Conservation (phyloP, 345 rosid species). For the Dipteronia dyeriana region DNA sequence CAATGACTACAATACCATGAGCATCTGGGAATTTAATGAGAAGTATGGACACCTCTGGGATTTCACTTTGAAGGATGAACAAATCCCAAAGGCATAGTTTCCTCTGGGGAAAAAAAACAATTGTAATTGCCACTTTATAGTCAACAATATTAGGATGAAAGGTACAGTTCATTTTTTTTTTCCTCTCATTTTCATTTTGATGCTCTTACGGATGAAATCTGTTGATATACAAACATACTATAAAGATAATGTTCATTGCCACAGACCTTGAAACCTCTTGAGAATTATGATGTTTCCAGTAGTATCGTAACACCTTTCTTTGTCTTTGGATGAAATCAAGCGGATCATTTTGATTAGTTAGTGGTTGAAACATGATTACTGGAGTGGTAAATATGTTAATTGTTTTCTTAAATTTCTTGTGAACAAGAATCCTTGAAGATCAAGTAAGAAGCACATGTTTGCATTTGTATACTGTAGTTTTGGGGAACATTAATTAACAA, state of each 20-base stretch:
- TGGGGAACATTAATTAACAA: background rate
- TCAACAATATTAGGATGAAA: slow-evolving; percentile 1
- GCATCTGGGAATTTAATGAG: slow-evolving; percentile 90
- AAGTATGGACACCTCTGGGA: slow-evolving; percentile 95
- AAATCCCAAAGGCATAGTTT: slow-evolving; percentile 55
- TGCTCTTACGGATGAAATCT: slow-evolving; percentile 6
- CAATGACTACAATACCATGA: slow-evolving; percentile 80
- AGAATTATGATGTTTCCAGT: background rate
- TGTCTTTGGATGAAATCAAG: background rate
- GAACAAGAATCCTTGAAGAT: background rate
- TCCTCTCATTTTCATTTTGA: background rate
- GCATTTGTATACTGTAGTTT: background rate
- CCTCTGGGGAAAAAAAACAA: background rate
- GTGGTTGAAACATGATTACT: background rate
- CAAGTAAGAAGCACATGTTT: background rate
- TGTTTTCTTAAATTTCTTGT: background rate
- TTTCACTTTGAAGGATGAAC: slow-evolving; percentile 66
- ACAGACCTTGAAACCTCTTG: background rate
- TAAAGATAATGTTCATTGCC: background rate
- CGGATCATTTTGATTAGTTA: background rate
- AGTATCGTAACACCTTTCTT: background rate
- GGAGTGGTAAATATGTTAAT: background rate
- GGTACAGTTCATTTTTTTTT: background rate
- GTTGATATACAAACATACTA: background rate
- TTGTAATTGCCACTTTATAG: slow-evolving; percentile 10